These are phyloP conservation scores for Exophiala alcalophila DNA, from an alignment of 2,329 filamentous ascomycete species.

Conservation along the genomic window DNA sequence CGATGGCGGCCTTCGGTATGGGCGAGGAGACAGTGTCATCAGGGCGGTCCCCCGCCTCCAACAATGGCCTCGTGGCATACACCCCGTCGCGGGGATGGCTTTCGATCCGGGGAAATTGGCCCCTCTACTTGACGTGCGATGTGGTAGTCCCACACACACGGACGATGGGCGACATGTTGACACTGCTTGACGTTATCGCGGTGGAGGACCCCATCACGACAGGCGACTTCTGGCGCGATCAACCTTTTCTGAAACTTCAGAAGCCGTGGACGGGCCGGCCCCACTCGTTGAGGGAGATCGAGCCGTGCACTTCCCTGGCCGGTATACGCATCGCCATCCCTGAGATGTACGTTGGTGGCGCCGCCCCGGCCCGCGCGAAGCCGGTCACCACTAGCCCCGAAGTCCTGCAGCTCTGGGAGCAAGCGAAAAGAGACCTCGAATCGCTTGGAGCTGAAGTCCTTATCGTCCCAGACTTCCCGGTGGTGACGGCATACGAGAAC, in stretches of 20 bases:
- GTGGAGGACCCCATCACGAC: conserved; percentile 40
- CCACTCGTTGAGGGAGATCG: too few species aligned
- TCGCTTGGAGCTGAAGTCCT: conserved; percentile 36
- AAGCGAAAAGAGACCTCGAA: conserved; percentile 33
- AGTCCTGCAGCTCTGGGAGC: conserved; percentile 34
- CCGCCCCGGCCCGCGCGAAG: too few species aligned
- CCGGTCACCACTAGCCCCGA: too few species aligned
- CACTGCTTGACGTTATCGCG: conserved; percentile 49
- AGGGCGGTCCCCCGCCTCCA: conserved; percentile 55
- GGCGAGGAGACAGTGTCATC: conserved; percentile 57
- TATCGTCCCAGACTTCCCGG: conserved; percentile 34
- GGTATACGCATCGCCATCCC: too few species aligned
- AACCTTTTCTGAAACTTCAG: conserved; percentile 44
- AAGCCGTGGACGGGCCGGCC: too few species aligned
- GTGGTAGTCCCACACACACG: conserved; percentile 54
- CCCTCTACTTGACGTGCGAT: conserved; percentile 57
- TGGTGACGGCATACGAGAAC: conserved; percentile 32
- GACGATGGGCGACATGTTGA: conserved; percentile 50
- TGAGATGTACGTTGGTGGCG: too few species aligned
- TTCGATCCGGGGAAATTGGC: conserved; percentile 53
- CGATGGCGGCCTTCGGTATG: conserved; percentile 53
- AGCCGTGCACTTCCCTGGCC: too few species aligned
- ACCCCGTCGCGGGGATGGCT: conserved; percentile 55
- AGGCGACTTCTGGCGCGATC: conserved; percentile 57
- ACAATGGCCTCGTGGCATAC: conserved; percentile 56